phyloP scores from a whole-genome alignment of 768 basidiomycete species.

The Lactarius sanguifluus region DNA sequence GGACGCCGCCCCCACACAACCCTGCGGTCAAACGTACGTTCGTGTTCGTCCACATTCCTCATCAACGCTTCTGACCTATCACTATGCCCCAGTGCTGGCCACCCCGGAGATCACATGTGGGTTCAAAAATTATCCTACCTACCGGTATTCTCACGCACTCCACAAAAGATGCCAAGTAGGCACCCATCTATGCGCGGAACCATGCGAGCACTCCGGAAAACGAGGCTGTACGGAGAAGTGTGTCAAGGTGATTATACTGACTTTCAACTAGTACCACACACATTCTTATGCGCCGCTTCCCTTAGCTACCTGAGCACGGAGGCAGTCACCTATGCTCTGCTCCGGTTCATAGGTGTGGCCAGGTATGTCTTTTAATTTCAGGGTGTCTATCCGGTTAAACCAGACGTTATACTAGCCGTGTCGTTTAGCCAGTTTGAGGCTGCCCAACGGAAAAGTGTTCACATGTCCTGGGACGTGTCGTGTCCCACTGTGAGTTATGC shows the following conservation, averaged over 20 bases:
- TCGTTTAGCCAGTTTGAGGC: slow-evolving; percentile 1
- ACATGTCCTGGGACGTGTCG: slow-evolving; percentile 9
- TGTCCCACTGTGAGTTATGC: slow-evolving; percentile 7
- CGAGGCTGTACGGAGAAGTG: slow-evolving; percentile 53
- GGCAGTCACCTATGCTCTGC: slow-evolving; percentile 55
- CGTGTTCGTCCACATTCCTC: slow-evolving; percentile 26
- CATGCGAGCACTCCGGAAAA: slow-evolving; percentile 46
- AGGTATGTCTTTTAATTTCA: slow-evolving; percentile 37
- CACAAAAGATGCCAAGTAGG: slow-evolving; percentile 44
- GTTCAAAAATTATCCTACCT: background rate
- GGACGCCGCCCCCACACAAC: slow-evolving; percentile 30
- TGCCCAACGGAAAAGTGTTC: background rate
- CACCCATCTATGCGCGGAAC: slow-evolving; percentile 52
- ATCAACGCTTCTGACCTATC: background rate
- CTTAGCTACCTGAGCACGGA: slow-evolving; percentile 30
- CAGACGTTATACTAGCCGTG: slow-evolving; percentile 9
- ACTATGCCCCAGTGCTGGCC: slow-evolving; percentile 50
- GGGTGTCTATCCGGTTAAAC: too few relatives aligned
- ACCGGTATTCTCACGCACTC: background rate
- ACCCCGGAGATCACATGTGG: slow-evolving; percentile 55
- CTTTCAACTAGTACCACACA: background rate
- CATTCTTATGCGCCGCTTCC: background rate
- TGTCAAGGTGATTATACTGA: slow-evolving; percentile 43
- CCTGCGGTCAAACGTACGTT: slow-evolving; percentile 50
- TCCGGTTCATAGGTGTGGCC: slow-evolving; percentile 52